Evolutionary conservation across 345 rosid genomes (phyloP).

Genomic region (Rhodamnia rubescens): DNA sequence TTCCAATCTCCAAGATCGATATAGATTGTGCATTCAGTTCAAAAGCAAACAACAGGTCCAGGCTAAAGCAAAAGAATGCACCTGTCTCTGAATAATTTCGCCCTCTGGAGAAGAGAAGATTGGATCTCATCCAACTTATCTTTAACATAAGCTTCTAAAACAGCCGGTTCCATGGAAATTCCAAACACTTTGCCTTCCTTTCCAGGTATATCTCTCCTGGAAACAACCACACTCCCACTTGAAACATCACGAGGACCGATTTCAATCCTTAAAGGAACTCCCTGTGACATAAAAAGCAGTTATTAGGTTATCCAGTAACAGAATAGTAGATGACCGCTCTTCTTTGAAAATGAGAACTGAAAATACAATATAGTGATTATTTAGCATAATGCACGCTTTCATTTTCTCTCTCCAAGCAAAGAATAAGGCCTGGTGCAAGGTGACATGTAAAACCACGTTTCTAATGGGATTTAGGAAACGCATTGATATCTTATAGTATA

Average conservation of each 20-base stretch:
- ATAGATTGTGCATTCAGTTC: background rate
- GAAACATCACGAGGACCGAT: conserved; percentile 94
- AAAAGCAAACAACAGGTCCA: background rate
- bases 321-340: background rate
- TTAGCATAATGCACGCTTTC: background rate
- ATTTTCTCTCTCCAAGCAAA: background rate
- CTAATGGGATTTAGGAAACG: background rate
- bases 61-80: conserved; percentile 9
- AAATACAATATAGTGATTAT: background rate
- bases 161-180: conserved; percentile 74
- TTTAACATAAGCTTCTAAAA: conserved; percentile 56
- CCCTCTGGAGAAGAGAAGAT: conserved; percentile 58
- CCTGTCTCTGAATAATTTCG: conserved; percentile 74
- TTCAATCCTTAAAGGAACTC: conserved; percentile 82
- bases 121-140: conserved; percentile 92
- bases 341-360: background rate
- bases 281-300: conserved; percentile 22
- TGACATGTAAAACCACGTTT: background rate
- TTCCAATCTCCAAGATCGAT: background rate
- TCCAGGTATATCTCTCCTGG: conserved; percentile 90
- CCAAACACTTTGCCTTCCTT: conserved; percentile 87
- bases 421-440: background rate
- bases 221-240: conserved; percentile 66
- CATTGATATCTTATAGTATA: background rate
- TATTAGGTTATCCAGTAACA: background rate